Evolutionary conservation across 2,329 filamentous ascomycete genomes (phyloP).

Genomic region (Penicillium brasilianum): DNA sequence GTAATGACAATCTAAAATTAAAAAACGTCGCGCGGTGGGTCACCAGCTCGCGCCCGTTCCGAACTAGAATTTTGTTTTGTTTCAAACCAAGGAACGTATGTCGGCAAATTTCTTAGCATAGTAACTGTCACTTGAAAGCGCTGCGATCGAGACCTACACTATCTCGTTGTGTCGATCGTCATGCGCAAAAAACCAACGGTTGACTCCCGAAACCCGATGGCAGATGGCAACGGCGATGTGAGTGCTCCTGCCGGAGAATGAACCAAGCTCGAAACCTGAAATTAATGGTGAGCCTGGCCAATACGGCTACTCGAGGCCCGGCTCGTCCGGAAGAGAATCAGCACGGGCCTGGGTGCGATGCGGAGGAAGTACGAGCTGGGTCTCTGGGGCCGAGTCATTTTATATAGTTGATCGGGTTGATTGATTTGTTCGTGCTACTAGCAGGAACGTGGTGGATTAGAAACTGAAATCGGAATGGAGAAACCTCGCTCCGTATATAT

Average conservation of each 20-base stretch:
- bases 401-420: too few relatives aligned
- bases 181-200: neutral
- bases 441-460: neutral
- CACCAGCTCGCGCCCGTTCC: neutral
- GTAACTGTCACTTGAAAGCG: too few relatives aligned
- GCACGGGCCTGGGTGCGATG: neutral
- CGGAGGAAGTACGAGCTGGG: neutral
- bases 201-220: neutral
- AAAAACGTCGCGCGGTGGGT: neutral
- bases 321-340: neutral
- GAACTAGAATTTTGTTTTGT: neutral
- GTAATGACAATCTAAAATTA: conserved; percentile 1
- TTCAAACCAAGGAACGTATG: neutral
- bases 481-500: too few relatives aligned
- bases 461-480: neutral
- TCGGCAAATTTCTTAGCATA: too few relatives aligned
- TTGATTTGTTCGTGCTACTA: neutral
- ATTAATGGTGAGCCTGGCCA: conserved; percentile 7
- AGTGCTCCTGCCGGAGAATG: neutral
- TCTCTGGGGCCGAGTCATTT: neutral
- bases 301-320: neutral
- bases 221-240: neutral
- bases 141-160: too few relatives aligned
- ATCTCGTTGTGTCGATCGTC: neutral
- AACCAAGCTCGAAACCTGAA: conserved; percentile 11